phyloP scores from a whole-genome alignment of 2,329 filamentous ascomycete species.

The Penicillium sp. region DNA sequence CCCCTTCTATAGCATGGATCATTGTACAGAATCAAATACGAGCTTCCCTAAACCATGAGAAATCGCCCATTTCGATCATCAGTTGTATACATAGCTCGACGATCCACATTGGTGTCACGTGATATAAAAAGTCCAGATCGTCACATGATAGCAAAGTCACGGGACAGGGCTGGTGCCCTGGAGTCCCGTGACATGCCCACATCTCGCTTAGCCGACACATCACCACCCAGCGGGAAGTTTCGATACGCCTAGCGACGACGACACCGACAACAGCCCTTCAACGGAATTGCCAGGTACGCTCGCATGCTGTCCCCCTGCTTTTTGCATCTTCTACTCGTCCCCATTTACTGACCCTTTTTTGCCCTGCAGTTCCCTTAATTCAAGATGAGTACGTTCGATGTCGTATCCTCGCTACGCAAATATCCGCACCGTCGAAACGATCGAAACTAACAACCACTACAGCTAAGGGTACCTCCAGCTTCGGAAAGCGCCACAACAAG shows the following conservation, averaged over 20 bases:
- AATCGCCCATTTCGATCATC: background rate
- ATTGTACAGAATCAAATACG: constrained; percentile 1
- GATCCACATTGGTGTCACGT: constrained; percentile 1
- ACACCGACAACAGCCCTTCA: constrained; percentile 45
- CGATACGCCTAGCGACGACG: constrained; percentile 43
- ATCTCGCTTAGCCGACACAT: constrained; percentile 41
- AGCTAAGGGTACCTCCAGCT: constrained; percentile 69
- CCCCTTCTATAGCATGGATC: constrained; percentile 10
- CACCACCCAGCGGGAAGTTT: constrained; percentile 35
- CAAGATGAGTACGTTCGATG: constrained; percentile 54
- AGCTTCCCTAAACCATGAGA: background rate
- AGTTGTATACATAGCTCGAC: background rate
- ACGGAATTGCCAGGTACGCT: constrained; percentile 43
- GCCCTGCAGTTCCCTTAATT: constrained; percentile 44
- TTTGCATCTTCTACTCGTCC: constrained; percentile 2
- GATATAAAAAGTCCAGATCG: background rate
- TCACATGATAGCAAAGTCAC: constrained; percentile 13
- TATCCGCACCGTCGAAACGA: constrained; percentile 20
- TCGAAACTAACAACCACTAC: constrained; percentile 45
- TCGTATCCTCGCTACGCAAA: constrained; percentile 24
- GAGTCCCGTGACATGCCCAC: constrained; percentile 27
- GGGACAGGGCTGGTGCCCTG: constrained; percentile 19
- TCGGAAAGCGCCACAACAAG: constrained; percentile 89
- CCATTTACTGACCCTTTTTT: constrained; percentile 24
- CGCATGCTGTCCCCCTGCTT: constrained; percentile 12